Base-by-base conservation (phyloP, 2,329 filamentous ascomycete genomes). In the Intubia oerlemansii region DNA sequence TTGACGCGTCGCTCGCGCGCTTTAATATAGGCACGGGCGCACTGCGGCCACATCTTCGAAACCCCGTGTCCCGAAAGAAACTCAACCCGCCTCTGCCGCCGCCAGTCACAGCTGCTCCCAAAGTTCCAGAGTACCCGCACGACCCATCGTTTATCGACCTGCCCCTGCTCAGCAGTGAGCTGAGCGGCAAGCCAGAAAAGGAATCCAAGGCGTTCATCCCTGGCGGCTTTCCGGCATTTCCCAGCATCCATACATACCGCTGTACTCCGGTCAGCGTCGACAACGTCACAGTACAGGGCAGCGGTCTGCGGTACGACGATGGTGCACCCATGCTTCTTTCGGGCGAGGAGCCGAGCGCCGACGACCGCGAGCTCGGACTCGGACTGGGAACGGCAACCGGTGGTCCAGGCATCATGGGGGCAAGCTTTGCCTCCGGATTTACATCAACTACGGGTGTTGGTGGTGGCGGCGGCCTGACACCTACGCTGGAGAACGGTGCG, bases 181-280 rank as follows among this genome's bases (percentile, higher is more conserved):
- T 74, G 3, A 69, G 66, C 33, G 68, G 68, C 21, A 54, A 56
- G 32, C 39, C 50, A 2, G 67, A 73, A 36, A 70, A 68, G 39
- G 53, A 59, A 7, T 44, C 52, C 10, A 62, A 61, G 39, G 32
- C 44, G 15, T 70, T 66, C 44, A 69, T 74, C 9, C 68, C 68
- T 0, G 46, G 49, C 20, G 54, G 56, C 0, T 69, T 74, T 29
- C 68, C 68, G 1, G 53, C 59, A 8, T 73, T 73, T 34, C 68
- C 68, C 0, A 70, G 66, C 42, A 63, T 62, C 25, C 66, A 73
- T 39, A 73, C 67, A 4, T 74, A 71, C 46, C 60, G 57, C 22
- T 64, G 60, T 40, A 73, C 67, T 0, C 59, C 61, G 2, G 55
- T 58, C 19, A 49, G 49, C 27, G 44, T 48, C 19, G 46, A 46